phyloP scores from a whole-genome alignment of 345 rosid species.

The Lepidium didymum region DNA sequence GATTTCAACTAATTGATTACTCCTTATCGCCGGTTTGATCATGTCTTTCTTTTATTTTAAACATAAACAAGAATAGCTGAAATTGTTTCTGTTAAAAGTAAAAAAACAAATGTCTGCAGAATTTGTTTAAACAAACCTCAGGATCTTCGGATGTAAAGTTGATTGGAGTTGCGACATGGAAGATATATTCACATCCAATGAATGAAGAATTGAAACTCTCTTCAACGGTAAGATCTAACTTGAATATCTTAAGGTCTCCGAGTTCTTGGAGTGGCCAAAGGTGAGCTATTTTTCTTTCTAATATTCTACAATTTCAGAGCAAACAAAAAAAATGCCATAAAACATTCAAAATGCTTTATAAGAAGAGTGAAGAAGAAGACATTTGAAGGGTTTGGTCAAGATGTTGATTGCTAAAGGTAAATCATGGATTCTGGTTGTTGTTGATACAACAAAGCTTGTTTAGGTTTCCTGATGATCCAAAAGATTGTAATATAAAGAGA shows the following conservation, averaged over 20 bases:
- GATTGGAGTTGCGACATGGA: no score
- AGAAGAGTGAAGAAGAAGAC: no score
- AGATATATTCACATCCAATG: no score
- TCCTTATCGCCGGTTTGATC: constrained; percentile 90
- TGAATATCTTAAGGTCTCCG: no score
- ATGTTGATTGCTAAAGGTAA: constrained; percentile 43
- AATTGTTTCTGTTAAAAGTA: not conserved
- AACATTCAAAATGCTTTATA: constrained; percentile 54
- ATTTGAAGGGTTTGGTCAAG: constrained; percentile 43
- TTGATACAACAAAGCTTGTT: constrained; percentile 24
- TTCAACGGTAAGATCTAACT: no score
- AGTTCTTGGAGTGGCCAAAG: no score
- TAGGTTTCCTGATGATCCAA: constrained; percentile 27
- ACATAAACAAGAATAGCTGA: not conserved
- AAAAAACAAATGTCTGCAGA: not conserved
- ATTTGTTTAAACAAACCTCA: constrained; percentile 42
- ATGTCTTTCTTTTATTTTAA: constrained; percentile 54
- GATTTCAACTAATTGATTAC: constrained; percentile 68
- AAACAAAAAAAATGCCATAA: no score
- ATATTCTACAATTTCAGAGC: no score
- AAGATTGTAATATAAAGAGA: not conserved
- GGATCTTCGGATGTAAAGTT: no score
- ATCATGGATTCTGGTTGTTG: constrained; percentile 33
- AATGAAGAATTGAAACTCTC: constrained; percentile 31
- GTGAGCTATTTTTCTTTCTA: no score